phyloP scores from a whole-genome alignment of 2,329 filamentous ascomycete species.

The Cephalotrichum gorgonifer region DNA sequence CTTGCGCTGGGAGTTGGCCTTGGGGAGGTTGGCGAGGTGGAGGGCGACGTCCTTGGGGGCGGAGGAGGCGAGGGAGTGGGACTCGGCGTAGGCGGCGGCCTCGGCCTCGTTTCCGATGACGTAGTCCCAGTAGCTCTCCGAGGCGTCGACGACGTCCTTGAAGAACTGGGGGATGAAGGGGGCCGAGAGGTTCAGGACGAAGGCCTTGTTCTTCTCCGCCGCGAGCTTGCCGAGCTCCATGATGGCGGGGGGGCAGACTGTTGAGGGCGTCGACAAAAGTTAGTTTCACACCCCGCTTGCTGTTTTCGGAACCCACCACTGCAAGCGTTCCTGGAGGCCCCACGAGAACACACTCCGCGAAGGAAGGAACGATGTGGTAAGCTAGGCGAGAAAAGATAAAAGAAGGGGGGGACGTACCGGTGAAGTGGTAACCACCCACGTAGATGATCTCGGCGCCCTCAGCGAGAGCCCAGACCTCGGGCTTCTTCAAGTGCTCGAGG shows the following conservation, averaged over 20 bases:
- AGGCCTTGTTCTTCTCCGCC: constrained; percentile 78
- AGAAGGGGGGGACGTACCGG: constrained; percentile 29
- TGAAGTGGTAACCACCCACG: constrained; percentile 94
- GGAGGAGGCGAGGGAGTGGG: constrained; percentile 62
- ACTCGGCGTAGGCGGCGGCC: constrained; percentile 76
- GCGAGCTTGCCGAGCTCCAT: constrained; percentile 86
- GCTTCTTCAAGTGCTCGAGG: constrained; percentile 81
- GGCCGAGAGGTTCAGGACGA: constrained; percentile 84
- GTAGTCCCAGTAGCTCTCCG: constrained; percentile 88
- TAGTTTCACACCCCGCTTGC: no score
- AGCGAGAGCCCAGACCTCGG: constrained; percentile 84
- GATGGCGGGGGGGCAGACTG: constrained; percentile 81
- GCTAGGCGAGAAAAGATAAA: constrained; percentile 6
- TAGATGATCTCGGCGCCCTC: constrained; percentile 85
- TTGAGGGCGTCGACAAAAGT: no score
- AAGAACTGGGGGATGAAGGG: constrained; percentile 97
- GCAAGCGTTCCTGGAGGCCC: no score
- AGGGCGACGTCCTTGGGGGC: constrained; percentile 79
- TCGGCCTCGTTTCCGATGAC: constrained; percentile 96
- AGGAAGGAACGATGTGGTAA: neutral
- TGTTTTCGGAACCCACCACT: no score
- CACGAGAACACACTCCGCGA: no score
- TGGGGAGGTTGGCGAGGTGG: constrained; percentile 77
- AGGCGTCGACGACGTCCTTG: constrained; percentile 85
- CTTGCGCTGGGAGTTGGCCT: constrained; percentile 79